Evolutionary conservation across 1,284 basidiomycete species (phyloP).

Genomic region (Ustilago trichophora): DNA sequence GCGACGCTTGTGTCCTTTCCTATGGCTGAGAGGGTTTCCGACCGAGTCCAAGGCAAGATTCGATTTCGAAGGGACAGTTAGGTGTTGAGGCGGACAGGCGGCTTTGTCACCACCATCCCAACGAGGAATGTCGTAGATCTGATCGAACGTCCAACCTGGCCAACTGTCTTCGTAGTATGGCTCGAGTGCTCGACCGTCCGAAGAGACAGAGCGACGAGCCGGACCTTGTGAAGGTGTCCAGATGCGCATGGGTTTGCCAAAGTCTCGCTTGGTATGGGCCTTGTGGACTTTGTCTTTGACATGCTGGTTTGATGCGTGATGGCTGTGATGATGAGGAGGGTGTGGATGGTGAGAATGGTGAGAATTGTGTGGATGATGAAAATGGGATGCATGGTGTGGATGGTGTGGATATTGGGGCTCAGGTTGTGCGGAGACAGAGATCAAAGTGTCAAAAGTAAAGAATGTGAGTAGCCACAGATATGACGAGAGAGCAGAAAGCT

Average conservation of each 20-base stretch:
- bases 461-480: background rate
- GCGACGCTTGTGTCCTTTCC: background rate
- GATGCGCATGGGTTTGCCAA: slow-evolving; percentile 13
- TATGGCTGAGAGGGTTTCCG: background rate
- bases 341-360: background rate
- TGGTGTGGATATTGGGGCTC: background rate
- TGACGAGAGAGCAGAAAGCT: too few species aligned
- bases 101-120: slow-evolving; percentile 32
- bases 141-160: slow-evolving; percentile 14
- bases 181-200: slow-evolving; percentile 5
- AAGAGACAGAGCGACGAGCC: slow-evolving; percentile 2
- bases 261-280: background rate
- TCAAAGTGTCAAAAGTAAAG: background rate
- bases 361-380: too few species aligned
- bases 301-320: slow-evolving; percentile 7
- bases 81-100: slow-evolving; percentile 2
- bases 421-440: background rate
- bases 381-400: too few species aligned
- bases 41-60: too few species aligned
- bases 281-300: slow-evolving; percentile 10
- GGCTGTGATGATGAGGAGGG: background rate
- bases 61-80: slow-evolving; percentile 6
- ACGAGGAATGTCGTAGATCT: slow-evolving; percentile 15
- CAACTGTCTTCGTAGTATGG: slow-evolving; percentile 12
- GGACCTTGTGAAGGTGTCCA: slow-evolving; percentile 29